These are phyloP conservation scores for Metschnikowia chrysomelidarum DNA, from an alignment of 805 yeast species.

Conservation along the genomic window DNA sequence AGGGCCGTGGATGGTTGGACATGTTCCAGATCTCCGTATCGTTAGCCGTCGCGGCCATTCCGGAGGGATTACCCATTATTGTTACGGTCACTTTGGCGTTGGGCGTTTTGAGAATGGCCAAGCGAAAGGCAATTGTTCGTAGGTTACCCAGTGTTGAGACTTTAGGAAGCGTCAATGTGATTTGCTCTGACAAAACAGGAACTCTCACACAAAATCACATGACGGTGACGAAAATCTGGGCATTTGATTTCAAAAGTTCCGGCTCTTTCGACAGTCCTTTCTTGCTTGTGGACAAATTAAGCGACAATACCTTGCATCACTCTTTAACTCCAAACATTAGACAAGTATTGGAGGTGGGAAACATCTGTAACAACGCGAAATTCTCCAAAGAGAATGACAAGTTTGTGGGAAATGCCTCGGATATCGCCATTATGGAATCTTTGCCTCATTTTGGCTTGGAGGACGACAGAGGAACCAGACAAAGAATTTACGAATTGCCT, in stretches of 20 bases:
- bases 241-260: constrained; percentile 53
- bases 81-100: constrained; percentile 96
- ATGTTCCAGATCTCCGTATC: constrained; percentile 98
- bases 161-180: constrained; percentile 89
- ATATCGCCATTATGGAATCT: constrained; percentile 82
- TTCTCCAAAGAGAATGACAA: constrained; percentile 66
- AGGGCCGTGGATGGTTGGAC: constrained; percentile 94
- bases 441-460: constrained; percentile 66
- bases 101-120: constrained; percentile 96
- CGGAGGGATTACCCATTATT: constrained; percentile 97
- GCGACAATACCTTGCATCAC: constrained; percentile 39
- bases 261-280: constrained; percentile 38
- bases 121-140: constrained; percentile 88
- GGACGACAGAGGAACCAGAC: constrained; percentile 61
- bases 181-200: constrained; percentile 90
- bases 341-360: constrained; percentile 61
- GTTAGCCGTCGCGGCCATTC: constrained; percentile 97
- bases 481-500: constrained; percentile 72
- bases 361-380: constrained; percentile 71
- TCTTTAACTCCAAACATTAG: constrained; percentile 54
- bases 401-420: constrained; percentile 91
- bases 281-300: constrained; percentile 47
- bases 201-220: constrained; percentile 88
- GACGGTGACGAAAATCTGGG: constrained; percentile 85
- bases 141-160: constrained; percentile 95